Base-by-base conservation (phyloP, 2,329 filamentous ascomycete genomes). In the Phyllosticta citriasiana region DNA sequence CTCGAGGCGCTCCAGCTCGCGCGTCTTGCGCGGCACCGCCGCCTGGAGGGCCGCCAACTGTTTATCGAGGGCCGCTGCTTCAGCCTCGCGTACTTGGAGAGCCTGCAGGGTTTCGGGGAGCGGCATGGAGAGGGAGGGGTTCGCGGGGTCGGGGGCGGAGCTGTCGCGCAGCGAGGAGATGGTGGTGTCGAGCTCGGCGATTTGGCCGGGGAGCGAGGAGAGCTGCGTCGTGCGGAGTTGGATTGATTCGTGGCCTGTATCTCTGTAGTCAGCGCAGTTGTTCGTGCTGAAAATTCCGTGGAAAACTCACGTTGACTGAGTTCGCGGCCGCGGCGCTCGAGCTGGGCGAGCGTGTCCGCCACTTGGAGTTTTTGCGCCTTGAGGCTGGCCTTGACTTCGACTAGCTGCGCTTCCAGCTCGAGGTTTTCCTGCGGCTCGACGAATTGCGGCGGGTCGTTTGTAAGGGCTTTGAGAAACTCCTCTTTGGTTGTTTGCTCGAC, bases 401-500 rank as follows among this genome's bases (percentile, higher is more conserved):
- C 80, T 16, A 90, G 78, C 63, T 90, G 86, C 61, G 82, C 79
- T 61, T 74, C 73, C 61, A 72, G 71, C 51, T 67, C 68, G 3
- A 70, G 65, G 71, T 97, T 97, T 70, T 97, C 92, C 67, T 86
- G 83, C 53, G 87, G 84, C 51, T 87, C 87, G 62, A 96, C 89
- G 54, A 97, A 88, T 16, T 92, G 81, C 0, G 93, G 94, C 56
- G 92, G 91, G 65, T 96, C 89, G 65, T 90, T 91, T 16, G 95
- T 91, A 67, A 97, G 95, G 65, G 89, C 87, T 66, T 91, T 89
- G 60, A 99, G 87, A 74, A 97, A 97, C 70, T 96, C 96, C 74
- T 99, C 94, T 76, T 97, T 99, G 53, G 93, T 97, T 64, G 97
- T 91, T 79, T 97, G 94, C 76, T 99, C 94, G 67, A 97, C 88